These are phyloP conservation scores for Candida koratica DNA, from an alignment of 805 yeast genomes.

Conservation along the genomic window DNA sequence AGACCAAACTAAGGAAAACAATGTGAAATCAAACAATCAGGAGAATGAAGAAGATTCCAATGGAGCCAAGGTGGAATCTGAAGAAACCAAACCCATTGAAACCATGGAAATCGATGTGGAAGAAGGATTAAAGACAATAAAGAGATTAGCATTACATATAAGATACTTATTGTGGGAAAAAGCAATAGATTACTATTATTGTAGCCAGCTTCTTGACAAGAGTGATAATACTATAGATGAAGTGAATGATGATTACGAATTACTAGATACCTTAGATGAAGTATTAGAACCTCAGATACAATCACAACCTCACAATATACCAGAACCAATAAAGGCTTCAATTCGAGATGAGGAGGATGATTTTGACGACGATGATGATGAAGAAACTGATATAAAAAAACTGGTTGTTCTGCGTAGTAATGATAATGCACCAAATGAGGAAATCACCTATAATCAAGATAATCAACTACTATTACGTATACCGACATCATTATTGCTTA, in stretches of 20 bases:
- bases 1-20: background rate
- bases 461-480: conserved; percentile 31
- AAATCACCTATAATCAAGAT: conserved; percentile 22
- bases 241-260: conserved; percentile 31
- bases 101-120: conserved; percentile 38
- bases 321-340: conserved; percentile 4
- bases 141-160: conserved; percentile 52
- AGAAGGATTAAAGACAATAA: conserved; percentile 37
- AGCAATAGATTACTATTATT: conserved; percentile 50
- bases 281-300: conserved; percentile 17
- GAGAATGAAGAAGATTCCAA: conserved; percentile 11
- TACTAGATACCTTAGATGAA: conserved; percentile 31
- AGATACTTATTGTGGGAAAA: conserved; percentile 71
- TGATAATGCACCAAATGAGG: conserved; percentile 20
- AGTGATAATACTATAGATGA: conserved; percentile 26
- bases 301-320: too few relatives aligned
- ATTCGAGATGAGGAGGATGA: conserved; percentile 38
- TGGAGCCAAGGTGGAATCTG: conserved; percentile 18
- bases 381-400: conserved; percentile 21
- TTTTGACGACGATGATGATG: conserved; percentile 28
- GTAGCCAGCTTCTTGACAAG: conserved; percentile 20
- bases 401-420: too few relatives aligned
- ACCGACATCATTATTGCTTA: conserved; percentile 27
- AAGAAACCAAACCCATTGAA: conserved; percentile 11
- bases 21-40: background rate